Evolutionary conservation across 805 yeast genomes (phyloP), one percentile per base, ranked within the genome.

Genomic region (Blastobotrys muscicola): DNA sequence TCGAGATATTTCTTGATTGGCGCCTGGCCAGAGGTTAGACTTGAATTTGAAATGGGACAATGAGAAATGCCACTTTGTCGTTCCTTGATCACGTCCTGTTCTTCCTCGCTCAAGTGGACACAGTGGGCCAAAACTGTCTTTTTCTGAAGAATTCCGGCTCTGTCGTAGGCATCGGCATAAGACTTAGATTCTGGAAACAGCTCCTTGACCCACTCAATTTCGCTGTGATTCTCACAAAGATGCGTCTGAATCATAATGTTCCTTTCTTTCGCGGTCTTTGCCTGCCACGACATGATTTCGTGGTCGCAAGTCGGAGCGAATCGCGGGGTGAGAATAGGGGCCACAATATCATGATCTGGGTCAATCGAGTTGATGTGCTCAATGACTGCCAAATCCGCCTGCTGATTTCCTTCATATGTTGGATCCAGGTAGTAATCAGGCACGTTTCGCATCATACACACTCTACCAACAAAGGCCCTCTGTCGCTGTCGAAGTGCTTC

Each of bases 21-120:
- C 7, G 95, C 89, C 61, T 86, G 94, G 12, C 98, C 98, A 8
- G 94, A 81, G 0, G 94, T 80, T 45, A 90, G 72, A 12, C 92
- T 78, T 1, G 94, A 78, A 60, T 90, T 90, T 12, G 95, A 84
- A 8, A 86, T 77, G 2, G 98, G 98, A 65, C 98, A 90, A 62
- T 92, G 97, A 3, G 94, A 74, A 12, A 90, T 76, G 9, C 96
- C 94, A 29, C 85, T 66, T 4, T 74, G 64, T 14, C 74, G 71
- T 12, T 54, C 49, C 48, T 69, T 71, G 37, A 92, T 68, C 14
- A 83, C 47, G 12, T 70, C 62, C 35, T 78, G 68, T 60, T 90
- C 98, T 2, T 69, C 69, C 7, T 75, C 77, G 1, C 75, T 51
- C 43, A 90, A 66, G 56, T 89, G 94, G 33, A 92, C 70, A 32